Conservation (phyloP, 139 green algal species). For the Volvox africanus region DNA sequence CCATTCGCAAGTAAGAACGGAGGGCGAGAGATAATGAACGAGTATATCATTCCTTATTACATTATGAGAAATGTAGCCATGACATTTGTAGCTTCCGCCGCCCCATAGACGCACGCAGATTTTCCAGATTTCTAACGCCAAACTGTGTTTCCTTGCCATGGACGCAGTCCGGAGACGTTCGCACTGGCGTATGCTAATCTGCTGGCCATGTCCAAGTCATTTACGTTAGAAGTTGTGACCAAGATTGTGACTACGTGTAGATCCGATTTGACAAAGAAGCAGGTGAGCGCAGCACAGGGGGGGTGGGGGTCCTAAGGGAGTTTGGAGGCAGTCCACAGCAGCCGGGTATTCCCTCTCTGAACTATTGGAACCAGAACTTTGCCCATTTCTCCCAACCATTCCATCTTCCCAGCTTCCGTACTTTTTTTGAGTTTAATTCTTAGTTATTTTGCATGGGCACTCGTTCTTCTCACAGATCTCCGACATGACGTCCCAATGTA, state of each 20-base stretch:
- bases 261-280: constrained; percentile 29
- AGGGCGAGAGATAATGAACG: too few relatives aligned
- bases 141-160: background rate
- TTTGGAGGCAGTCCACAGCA: background rate
- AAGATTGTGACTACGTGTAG: background rate
- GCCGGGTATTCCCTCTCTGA: background rate
- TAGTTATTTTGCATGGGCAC: too few relatives aligned
- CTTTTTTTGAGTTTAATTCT: too few relatives aligned
- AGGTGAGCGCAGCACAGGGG: background rate
- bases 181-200: constrained; percentile 35
- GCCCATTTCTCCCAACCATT: too few relatives aligned
- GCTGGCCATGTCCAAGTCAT: background rate
- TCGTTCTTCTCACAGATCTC: background rate
- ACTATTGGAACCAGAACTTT: too few relatives aligned
- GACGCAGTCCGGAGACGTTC: constrained; percentile 33
- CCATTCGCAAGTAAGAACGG: too few relatives aligned
- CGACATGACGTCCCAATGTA: constrained; percentile 14
- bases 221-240: constrained; percentile 9
- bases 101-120: background rate
- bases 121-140: background rate
- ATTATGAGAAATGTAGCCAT: too few relatives aligned
- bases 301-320: too few relatives aligned
- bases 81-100: too few relatives aligned
- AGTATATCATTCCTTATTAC: background rate
- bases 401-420: too few relatives aligned